phyloP scores from a whole-genome alignment of 208 protist species.

The Leishmania mexicana region DNA sequence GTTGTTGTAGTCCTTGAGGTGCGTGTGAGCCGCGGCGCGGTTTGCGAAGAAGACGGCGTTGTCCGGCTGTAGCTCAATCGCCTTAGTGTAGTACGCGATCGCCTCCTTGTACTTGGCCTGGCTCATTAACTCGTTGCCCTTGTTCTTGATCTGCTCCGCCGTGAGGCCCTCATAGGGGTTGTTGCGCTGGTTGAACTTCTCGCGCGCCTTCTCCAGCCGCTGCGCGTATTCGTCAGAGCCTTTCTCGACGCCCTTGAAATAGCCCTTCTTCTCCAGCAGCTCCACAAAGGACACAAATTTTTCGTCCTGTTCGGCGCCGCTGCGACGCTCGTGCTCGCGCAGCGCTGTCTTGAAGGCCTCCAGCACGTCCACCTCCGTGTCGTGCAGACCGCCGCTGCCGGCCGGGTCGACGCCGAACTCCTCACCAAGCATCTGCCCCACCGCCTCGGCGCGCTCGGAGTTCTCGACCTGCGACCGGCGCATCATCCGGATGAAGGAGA shows the following conservation, averaged over 20 bases:
- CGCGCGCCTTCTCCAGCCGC: slow-evolving; percentile 80
- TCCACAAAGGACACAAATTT: slow-evolving; percentile 88
- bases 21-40: slow-evolving; percentile 90
- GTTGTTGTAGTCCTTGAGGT: slow-evolving; percentile 90
- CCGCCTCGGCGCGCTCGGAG: slow-evolving; percentile 42
- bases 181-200: slow-evolving; percentile 90
- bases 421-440: slow-evolving; percentile 68
- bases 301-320: slow-evolving; percentile 71
- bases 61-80: slow-evolving; percentile 89
- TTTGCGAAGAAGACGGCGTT: slow-evolving; percentile 93
- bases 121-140: slow-evolving; percentile 92
- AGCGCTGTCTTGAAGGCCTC: slow-evolving; percentile 61
- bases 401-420: slow-evolving; percentile 82
- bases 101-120: slow-evolving; percentile 94
- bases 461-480: slow-evolving; percentile 43
- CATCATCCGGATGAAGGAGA: slow-evolving; percentile 85
- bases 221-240: slow-evolving; percentile 78
- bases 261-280: slow-evolving; percentile 90
- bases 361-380: slow-evolving; percentile 71
- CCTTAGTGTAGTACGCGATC: slow-evolving; percentile 93
- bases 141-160: slow-evolving; percentile 92
- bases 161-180: slow-evolving; percentile 92
- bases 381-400: slow-evolving; percentile 63
- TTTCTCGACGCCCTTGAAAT: slow-evolving; percentile 83
- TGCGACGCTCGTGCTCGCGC: slow-evolving; percentile 42